Evolutionary conservation across 805 yeast species (phyloP).

Genomic region (Monosporozyma servazzii): DNA sequence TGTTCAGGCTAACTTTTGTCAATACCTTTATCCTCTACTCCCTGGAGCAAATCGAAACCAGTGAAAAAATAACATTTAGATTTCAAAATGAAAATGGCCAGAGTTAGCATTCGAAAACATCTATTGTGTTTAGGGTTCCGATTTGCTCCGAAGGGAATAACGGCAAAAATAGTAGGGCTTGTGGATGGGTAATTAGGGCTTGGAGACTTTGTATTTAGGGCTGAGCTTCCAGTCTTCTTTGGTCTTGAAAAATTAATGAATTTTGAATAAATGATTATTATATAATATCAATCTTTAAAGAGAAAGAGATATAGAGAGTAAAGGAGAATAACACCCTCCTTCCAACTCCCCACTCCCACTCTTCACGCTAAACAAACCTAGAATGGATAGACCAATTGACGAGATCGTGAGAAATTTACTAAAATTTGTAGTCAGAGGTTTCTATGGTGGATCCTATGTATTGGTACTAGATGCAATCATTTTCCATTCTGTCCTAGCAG

Average conservation of each 20-base stretch:
- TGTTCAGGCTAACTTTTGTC: no score
- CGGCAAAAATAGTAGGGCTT: not conserved
- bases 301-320: not conserved
- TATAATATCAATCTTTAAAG: not conserved
- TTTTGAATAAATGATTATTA: not conserved
- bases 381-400: conserved; percentile 33
- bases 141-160: not conserved
- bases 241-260: not conserved
- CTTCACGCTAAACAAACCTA: no score
- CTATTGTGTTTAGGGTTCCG: conserved; percentile 1
- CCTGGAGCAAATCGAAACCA: no score
- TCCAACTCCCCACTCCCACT: not conserved
- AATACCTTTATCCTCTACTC: no score
- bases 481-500: conserved; percentile 82
- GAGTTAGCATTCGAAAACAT: no score
- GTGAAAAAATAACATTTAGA: no score
- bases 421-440: conserved; percentile 76
- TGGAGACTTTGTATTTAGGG: no score
- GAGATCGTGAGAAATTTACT: conserved; percentile 41
- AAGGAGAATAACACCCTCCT: no score
- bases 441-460: conserved; percentile 76
- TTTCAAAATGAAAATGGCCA: no score
- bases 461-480: conserved; percentile 79
- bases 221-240: no score
- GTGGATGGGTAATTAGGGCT: not conserved